Percentiles rank a stretch among this genome's conserved stretches.
Conservation (phyloP, 495 filamentous ascomycete species). For the Neurospora africana region DNA sequence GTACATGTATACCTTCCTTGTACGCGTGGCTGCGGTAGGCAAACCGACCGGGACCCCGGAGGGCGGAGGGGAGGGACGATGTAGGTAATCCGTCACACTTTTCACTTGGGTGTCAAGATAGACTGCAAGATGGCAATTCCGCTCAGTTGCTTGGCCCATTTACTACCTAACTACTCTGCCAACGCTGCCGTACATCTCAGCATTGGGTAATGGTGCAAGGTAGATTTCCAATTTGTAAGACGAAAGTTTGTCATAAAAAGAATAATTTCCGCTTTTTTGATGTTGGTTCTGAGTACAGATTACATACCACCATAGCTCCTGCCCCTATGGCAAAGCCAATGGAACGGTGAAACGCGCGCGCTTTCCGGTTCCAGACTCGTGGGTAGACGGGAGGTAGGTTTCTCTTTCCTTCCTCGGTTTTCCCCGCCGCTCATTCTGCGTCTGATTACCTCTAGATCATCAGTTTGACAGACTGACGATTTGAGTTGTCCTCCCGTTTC, state of each 20-base stretch:
- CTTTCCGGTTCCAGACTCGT: neutral
- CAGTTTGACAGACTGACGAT: neutral
- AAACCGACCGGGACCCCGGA: neutral
- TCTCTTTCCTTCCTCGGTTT: neutral
- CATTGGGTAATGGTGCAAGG: neutral
- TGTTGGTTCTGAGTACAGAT: neutral
- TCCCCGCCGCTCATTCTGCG: neutral
- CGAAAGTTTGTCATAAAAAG: neutral
- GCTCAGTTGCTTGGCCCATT: neutral
- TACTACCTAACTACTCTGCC: neutral
- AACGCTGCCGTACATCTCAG: neutral
- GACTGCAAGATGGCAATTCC: neutral
- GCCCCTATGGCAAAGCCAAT: neutral
- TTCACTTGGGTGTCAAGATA: neutral
- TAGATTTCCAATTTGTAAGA: neutral
- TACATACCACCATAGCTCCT: neutral
- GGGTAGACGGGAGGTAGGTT: neutral
- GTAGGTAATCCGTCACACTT: neutral
- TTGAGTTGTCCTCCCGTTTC: neutral
- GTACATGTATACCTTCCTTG: neutral
- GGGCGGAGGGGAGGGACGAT: neutral
- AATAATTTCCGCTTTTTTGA: neutral
- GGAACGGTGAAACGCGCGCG: neutral
- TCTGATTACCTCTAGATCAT: neutral
- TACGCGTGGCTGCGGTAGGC: neutral